Evolutionary conservation across 345 rosid species (phyloP).

Genomic region (Toxicodendron radicans): DNA sequence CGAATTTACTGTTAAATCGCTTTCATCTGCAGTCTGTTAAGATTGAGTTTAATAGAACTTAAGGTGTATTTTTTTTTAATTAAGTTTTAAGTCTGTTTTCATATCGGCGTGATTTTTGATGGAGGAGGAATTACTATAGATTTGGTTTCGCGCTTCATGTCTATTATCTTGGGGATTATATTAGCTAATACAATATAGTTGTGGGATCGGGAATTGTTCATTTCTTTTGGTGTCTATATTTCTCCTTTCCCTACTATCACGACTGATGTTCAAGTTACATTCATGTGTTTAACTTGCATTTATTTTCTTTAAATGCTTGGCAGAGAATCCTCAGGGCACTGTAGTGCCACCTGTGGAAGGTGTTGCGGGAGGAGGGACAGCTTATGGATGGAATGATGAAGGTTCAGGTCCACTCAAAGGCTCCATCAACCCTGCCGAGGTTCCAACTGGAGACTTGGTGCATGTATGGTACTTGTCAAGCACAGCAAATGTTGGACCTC

Average conservation of each 20-base stretch:
- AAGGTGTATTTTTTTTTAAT: background rate
- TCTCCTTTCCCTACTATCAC: too few species aligned
- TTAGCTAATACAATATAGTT: background rate
- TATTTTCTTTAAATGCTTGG: slow-evolving; percentile 11
- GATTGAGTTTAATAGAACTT: slow-evolving; percentile 14
- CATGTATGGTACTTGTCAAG: slow-evolving; percentile 90
- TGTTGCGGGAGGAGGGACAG: slow-evolving; percentile 98
- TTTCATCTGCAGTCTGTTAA: background rate
- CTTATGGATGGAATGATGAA: slow-evolving; percentile 90
- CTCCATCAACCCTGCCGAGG: slow-evolving; percentile 57
- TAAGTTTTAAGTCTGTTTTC: background rate
- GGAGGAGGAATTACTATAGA: background rate
- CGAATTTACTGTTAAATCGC: background rate
- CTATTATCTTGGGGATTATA: background rate
- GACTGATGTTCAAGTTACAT: background rate
- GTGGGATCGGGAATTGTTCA: background rate
- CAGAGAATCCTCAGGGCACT: slow-evolving; percentile 43
- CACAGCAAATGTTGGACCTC: slow-evolving; percentile 75
- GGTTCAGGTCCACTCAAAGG: slow-evolving; percentile 45
- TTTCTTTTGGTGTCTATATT: background rate
- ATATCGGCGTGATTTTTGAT: background rate
- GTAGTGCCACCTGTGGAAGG: slow-evolving; percentile 86
- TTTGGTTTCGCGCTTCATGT: background rate
- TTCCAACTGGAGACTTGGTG: slow-evolving; percentile 72
- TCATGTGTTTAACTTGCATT: background rate